Evolutionary conservation across 2,329 filamentous ascomycete genomes (phyloP), one percentile per base, ranked within the genome.

Genomic region (Tolypocladium tropicale): DNA sequence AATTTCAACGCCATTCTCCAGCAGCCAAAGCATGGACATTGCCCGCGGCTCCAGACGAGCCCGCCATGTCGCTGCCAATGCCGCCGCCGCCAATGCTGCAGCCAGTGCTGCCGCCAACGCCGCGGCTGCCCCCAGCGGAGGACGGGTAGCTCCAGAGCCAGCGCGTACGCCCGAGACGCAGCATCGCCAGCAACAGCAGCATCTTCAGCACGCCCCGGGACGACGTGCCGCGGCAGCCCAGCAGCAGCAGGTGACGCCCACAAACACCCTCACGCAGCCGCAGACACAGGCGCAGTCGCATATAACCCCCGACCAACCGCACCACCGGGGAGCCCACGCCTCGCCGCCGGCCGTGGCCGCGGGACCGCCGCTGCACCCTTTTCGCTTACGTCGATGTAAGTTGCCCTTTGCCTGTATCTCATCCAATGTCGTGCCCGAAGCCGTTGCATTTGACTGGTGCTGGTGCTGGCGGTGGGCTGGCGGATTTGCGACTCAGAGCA

Each of bases 321-420:
- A 66, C 54, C 63, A 66, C 37, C 60, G 60, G 32, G 59, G 61
- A 25, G 60, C 63, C 36, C 53, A 54, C 36, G 41, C 60, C 58
- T 56, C 62, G 58, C 57, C 62, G 59, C 50, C 53, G 39, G 34
- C 32, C 12, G 21, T 28, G 37, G 62, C 61, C 37, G 59, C 59
- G 53, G 65, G 60, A 46, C 69, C 68, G 25, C 65, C 65, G 30
- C 67, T 67, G 41, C 68, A 72, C 63, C 70, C 70, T 0, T 72
- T 72, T 58, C 69, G 70, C 21, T 61, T 72, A 2, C 69, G 72
- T 53, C 64, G 69, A 61, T 65, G 70, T 72, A 57, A 70, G 70
- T 69, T 25, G 30, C n/a, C 2, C 6, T 7, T 25, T 33, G 6
- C 25, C 39, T 30, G 28, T 9, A 48, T 34, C 30, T 48, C 53